A percentile compares a stretch with the other conserved stretches of the same genome.
phyloP scores from a whole-genome alignment of 2,329 filamentous ascomycete species.

The Nothophaeocryptopus gaeumannii region DNA sequence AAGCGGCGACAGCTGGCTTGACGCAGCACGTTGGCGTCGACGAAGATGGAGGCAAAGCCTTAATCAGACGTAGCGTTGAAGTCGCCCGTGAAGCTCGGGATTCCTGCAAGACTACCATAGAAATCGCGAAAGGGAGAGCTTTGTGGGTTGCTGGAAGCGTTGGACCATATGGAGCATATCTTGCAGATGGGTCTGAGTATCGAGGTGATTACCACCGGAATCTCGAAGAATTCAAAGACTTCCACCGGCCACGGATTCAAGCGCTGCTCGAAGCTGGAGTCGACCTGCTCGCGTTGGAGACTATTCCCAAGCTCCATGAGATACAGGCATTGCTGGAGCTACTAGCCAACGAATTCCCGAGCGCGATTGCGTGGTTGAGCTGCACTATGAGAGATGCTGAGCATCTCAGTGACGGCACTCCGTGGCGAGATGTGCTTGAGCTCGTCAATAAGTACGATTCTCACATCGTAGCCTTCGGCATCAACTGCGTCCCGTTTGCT shows the following conservation, averaged over 20 bases:
- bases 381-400: constrained; percentile 40
- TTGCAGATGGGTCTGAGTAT: constrained; percentile 49
- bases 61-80: constrained; percentile 42
- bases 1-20: constrained; percentile 45
- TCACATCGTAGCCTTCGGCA: constrained; percentile 43
- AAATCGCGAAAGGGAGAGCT: constrained; percentile 2
- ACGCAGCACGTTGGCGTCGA: constrained; percentile 37
- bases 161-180: constrained; percentile 49
- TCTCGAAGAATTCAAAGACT: constrained; percentile 36
- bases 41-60: constrained; percentile 33
- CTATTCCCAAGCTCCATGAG: constrained; percentile 43
- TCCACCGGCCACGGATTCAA: constrained; percentile 44
- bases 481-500: constrained; percentile 45
- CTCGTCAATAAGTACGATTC: constrained; percentile 29
- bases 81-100: constrained; percentile 41
- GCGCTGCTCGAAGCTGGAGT: constrained; percentile 42
- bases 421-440: constrained; percentile 33
- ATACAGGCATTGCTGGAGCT: constrained; percentile 40
- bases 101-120: not conserved
- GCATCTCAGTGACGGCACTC: constrained; percentile 44
- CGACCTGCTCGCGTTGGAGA: constrained; percentile 47
- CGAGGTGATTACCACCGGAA: constrained; percentile 40
- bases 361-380: constrained; percentile 40
- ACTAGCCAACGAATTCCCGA: constrained; percentile 38
- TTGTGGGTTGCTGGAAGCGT: constrained; percentile 46